Conservation (phyloP, 495 filamentous ascomycete genomes). For the Pseudomonodictys pantanalensis region DNA sequence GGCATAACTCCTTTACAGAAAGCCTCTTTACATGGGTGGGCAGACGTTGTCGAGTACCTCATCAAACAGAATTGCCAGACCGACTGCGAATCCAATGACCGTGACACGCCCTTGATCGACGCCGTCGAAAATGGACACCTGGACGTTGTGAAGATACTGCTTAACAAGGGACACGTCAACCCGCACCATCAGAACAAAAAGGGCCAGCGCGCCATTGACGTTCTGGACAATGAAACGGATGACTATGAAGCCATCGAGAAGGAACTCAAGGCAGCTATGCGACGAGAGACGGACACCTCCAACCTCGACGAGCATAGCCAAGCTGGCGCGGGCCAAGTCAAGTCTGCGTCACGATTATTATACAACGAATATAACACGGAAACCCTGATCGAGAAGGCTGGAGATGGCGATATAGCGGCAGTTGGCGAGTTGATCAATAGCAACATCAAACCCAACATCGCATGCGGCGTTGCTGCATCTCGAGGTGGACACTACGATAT, state of each 20-base stretch:
- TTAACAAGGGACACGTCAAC: conserved; percentile 77
- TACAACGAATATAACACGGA: conserved; percentile 47
- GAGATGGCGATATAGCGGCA: conserved; percentile 75
- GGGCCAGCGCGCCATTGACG: conserved; percentile 82
- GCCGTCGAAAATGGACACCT: conserved; percentile 92
- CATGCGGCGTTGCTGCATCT: conserved; percentile 85
- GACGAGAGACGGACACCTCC: conserved; percentile 46
- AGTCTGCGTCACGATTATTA: conserved; percentile 56
- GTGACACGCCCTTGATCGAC: conserved; percentile 91
- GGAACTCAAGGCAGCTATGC: conserved; percentile 44
- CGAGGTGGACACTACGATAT: conserved; percentile 86
- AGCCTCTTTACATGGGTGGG: conserved; percentile 77
- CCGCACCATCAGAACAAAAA: conserved; percentile 81
- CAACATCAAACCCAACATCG: conserved; percentile 71
- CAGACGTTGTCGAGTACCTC: conserved; percentile 76
- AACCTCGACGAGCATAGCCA: conserved; percentile 52
- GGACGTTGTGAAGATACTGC: conserved; percentile 80
- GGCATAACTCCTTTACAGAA: conserved; percentile 93
- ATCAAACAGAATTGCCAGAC: conserved; percentile 78
- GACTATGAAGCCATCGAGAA: conserved; percentile 57
- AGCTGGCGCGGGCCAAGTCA: conserved; percentile 32
- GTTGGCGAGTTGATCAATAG: conserved; percentile 79
- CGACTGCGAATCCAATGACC: conserved; percentile 74
- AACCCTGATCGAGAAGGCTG: conserved; percentile 76
- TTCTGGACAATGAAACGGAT: conserved; percentile 69